A percentile compares a stretch with the other conserved stretches of the same genome.
These are phyloP conservation scores for Piloderma croceum DNA, from an alignment of 768 basidiomycete genomes.

Conservation along the genomic window DNA sequence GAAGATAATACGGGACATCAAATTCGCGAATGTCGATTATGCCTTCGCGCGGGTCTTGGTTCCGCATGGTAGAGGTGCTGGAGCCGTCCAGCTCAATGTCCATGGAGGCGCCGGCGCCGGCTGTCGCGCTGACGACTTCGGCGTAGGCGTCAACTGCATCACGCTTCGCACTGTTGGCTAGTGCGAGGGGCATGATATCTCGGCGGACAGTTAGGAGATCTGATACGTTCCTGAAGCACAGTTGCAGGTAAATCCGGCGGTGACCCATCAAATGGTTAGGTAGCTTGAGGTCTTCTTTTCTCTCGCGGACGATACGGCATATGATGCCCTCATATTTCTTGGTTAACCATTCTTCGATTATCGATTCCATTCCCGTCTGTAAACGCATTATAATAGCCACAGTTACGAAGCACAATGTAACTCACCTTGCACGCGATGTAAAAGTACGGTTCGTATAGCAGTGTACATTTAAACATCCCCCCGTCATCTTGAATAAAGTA, in stretches of 20 bases:
- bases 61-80: constrained; percentile 37
- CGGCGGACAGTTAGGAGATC: constrained; percentile 85
- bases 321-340: constrained; percentile 90
- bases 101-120: constrained; percentile 51
- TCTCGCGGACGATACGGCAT: constrained; percentile 67
- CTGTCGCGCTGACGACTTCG: constrained; percentile 83
- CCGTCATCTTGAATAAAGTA: constrained; percentile 99
- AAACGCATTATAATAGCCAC: constrained; percentile 5
- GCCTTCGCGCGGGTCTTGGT: constrained; percentile 82
- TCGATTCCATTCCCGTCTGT: constrained; percentile 79
- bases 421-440: constrained; percentile 85
- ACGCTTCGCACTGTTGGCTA: constrained; percentile 86
- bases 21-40: constrained; percentile 94
- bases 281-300: constrained; percentile 90
- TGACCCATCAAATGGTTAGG: constrained; percentile 98
- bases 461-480: constrained; percentile 90
- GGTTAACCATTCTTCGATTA: constrained; percentile 92
- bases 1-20: constrained; percentile 95
- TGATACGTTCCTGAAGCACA: constrained; percentile 89
- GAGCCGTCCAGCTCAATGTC: constrained; percentile 52
- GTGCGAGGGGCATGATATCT: constrained; percentile 84
- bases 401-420: constrained; percentile 2
- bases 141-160: constrained; percentile 97
- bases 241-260: constrained; percentile 78
- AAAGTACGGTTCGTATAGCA: constrained; percentile 93